Percentiles rank a stretch among this genome's conserved stretches.
phyloP scores from a whole-genome alignment of 768 basidiomycete species.

The Phallus indusiatus region DNA sequence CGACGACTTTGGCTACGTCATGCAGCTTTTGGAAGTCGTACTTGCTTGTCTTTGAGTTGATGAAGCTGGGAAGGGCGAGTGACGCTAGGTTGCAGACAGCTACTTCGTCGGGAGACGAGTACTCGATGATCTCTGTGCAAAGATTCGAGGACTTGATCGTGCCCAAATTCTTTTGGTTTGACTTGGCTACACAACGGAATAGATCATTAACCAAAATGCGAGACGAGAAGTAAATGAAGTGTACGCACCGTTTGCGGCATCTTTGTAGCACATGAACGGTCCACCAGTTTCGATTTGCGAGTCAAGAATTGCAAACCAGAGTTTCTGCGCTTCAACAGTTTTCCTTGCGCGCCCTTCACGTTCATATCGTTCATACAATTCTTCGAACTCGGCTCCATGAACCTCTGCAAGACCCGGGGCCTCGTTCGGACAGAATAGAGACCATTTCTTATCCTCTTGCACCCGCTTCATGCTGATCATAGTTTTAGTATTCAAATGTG shows the following conservation, averaged over 20 bases:
- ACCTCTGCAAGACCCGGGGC: constrained; percentile 86
- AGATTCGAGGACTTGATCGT: constrained; percentile 99
- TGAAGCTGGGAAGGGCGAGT: constrained; percentile 87
- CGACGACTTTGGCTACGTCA: constrained; percentile 86
- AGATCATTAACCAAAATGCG: constrained; percentile 1
- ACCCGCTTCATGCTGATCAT: constrained; percentile 86
- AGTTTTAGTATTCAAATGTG: constrained; percentile 4
- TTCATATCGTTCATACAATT: constrained; percentile 80
- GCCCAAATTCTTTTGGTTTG: constrained; percentile 96
- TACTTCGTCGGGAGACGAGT: constrained; percentile 92
- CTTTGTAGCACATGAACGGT: constrained; percentile 99
- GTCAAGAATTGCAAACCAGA: constrained; percentile 97
- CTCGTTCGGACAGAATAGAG: constrained; percentile 96
- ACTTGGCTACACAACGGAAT: constrained; percentile 54
- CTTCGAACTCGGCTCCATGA: constrained; percentile 83
- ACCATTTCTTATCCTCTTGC: constrained; percentile 83
- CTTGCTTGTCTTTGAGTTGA: constrained; percentile 40
- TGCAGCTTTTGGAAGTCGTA: constrained; percentile 97
- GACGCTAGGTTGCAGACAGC: constrained; percentile 99
- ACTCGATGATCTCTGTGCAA: constrained; percentile 98
- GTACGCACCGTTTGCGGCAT: constrained; percentile 76
- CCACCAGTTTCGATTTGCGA: constrained; percentile 97
- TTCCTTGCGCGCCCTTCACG: constrained; percentile 79
- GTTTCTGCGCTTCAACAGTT: constrained; percentile 86
- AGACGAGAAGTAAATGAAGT: neutral